phyloP scores from a whole-genome alignment of 345 rosid species.

The Angophora floribunda region DNA sequence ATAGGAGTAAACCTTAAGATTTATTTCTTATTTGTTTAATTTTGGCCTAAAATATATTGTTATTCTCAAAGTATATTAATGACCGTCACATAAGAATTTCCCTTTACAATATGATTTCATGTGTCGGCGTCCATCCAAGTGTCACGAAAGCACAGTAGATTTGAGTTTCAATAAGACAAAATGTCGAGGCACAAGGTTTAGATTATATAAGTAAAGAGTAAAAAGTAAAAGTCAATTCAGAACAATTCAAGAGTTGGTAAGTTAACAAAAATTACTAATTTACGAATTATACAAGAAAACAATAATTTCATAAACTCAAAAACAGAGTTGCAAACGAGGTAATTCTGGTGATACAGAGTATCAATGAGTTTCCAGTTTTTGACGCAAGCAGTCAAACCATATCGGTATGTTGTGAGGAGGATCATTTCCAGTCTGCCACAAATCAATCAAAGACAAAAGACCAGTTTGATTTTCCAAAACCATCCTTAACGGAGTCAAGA shows the following conservation, averaged over 20 bases:
- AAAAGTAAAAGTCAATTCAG: not conserved
- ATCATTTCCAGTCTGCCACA: not conserved
- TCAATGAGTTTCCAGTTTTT: not conserved
- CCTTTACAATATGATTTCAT: not conserved
- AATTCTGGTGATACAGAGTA: too few relatives aligned
- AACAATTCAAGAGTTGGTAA: not conserved
- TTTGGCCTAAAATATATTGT: too few relatives aligned
- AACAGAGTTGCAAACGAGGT: not conserved
- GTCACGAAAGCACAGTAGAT: fast-evolving
- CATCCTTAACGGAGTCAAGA: not conserved
- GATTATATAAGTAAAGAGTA: not conserved
- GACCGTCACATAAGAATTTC: too few relatives aligned
- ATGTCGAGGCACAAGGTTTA: not conserved
- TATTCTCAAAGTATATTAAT: too few relatives aligned
- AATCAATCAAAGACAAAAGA: not conserved
- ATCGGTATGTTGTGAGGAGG: not conserved
- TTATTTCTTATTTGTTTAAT: too few relatives aligned
- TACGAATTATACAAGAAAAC: too few relatives aligned
- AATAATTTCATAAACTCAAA: not conserved
- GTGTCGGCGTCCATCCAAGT: fast-evolving
- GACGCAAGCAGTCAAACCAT: fast-evolving
- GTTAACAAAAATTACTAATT: too few relatives aligned
- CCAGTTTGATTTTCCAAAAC: not conserved
- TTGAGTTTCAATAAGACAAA: too few relatives aligned
- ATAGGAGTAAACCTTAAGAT: too few relatives aligned